Base-by-base conservation (phyloP, 129 eudicot species). In the Helianthus tuberosus region DNA sequence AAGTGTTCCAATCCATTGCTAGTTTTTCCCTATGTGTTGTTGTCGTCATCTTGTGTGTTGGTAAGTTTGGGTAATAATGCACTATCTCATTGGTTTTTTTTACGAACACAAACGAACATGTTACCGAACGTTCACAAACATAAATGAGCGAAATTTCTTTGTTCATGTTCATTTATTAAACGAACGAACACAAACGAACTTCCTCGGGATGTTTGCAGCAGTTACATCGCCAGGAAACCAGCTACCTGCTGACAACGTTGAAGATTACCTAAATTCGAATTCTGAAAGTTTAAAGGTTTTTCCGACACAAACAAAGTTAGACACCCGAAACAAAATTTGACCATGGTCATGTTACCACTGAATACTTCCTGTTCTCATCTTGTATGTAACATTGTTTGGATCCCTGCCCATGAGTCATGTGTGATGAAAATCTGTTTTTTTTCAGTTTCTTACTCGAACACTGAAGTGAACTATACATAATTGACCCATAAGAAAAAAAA, bases 41-140 rank as follows among this genome's bases (percentile, higher is more conserved):
- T 63, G 20, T 50, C 20, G 59, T 53, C 80, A 43, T 52, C 58
- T 52, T 39, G 57, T 75, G 58, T 75, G 52, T 35, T 65, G 36
- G 41, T 64, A 50, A 11, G 20, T 54, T 64, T 75, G 55, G 32
- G 44, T 62, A 49, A 13, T 52, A 52, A 27, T 53, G 47, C 64
- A 38, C 11, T 65, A 50, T 51, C 46, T 13, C 55, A 65, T 41
- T 23, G 36, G 32, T 39, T 51, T 64, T 64, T 29, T 17, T 61
- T 20, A 20, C 23, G 23, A 20, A 20, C 23, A 20, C 23, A 20
- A 20, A 20, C 36, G 36, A 32, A 32, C 36, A 32, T 3, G 32
- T 27, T 32, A 32, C 4, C 36, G 4, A 32, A 32, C 4, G 36
- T 32, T 32, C 36, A 32, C 36, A 3, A 32, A 32, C 36, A 32